Conservation (phyloP, 306 rosid species). For the Calophaca sinica region DNA sequence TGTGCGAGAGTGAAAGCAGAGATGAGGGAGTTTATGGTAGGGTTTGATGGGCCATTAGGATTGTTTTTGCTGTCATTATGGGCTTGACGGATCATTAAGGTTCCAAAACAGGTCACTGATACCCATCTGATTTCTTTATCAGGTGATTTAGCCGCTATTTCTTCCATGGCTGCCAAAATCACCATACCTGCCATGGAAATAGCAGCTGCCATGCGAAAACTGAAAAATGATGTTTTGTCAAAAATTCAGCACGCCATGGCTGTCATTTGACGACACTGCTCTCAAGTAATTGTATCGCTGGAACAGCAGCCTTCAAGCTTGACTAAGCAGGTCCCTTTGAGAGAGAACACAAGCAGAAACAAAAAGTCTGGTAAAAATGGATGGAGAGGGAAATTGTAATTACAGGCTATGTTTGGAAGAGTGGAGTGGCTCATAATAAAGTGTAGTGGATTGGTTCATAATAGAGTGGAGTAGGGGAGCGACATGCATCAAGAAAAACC, state of each 20-base stretch:
- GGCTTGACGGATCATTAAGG: no score
- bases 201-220: no score
- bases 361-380: background rate
- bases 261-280: background rate
- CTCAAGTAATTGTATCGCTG: background rate
- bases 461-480: background rate
- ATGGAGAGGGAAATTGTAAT: background rate
- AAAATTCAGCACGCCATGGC: no score
- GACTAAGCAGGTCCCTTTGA: constrained; percentile 18
- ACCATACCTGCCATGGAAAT: no score
- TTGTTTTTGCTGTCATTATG: no score
- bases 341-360: constrained; percentile 20
- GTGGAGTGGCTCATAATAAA: constrained; percentile 12
- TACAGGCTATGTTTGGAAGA: background rate
- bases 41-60: background rate
- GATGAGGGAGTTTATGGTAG: background rate
- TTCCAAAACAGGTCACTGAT: no score
- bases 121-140: no score
- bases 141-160: no score
- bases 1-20: background rate
- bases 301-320: constrained; percentile 22
- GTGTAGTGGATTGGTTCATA: background rate
- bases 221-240: no score
- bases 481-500: background rate
- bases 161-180: no score